phyloP scores from a whole-genome alignment of 768 basidiomycete genomes.

The Sutorius australiensis region DNA sequence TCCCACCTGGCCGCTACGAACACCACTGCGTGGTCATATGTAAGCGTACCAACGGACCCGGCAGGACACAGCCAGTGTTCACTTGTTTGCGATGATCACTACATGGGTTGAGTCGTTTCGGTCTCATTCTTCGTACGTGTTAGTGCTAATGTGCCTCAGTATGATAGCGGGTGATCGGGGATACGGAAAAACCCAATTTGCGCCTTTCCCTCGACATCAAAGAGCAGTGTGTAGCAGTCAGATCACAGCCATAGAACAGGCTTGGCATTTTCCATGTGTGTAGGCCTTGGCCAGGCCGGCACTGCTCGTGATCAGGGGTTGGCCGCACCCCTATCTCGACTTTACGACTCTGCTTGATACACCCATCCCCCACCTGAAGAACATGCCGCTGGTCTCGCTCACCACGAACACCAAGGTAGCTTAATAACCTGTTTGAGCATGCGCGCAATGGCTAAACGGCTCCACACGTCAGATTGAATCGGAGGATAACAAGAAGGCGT shows the following conservation, averaged over 20 bases:
- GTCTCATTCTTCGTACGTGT: neutral
- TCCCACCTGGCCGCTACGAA: constrained; percentile 46
- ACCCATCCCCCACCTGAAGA: neutral
- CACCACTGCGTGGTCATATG: constrained; percentile 51
- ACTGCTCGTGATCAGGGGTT: too few species aligned
- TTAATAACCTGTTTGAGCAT: neutral
- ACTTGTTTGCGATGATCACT: constrained; percentile 4
- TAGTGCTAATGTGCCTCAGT: neutral
- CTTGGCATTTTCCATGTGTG: too few species aligned
- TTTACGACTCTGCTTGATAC: neutral
- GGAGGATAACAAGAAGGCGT: constrained; percentile 31
- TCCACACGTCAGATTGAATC: constrained; percentile 10
- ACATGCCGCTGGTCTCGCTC: constrained; percentile 38
- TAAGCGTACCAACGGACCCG: constrained; percentile 14
- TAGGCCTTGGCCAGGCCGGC: too few species aligned
- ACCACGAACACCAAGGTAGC: constrained; percentile 38
- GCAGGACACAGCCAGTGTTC: too few species aligned
- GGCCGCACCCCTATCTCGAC: neutral
- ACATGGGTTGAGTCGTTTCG: neutral
- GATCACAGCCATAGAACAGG: too few species aligned
- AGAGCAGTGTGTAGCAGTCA: too few species aligned
- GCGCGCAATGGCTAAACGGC: neutral
- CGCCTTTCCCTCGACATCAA: too few species aligned
- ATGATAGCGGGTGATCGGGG: neutral
- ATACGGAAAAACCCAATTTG: too few species aligned